Evolutionary conservation across 306 rosid genomes (phyloP).

Genomic region (Lupinus albus): DNA sequence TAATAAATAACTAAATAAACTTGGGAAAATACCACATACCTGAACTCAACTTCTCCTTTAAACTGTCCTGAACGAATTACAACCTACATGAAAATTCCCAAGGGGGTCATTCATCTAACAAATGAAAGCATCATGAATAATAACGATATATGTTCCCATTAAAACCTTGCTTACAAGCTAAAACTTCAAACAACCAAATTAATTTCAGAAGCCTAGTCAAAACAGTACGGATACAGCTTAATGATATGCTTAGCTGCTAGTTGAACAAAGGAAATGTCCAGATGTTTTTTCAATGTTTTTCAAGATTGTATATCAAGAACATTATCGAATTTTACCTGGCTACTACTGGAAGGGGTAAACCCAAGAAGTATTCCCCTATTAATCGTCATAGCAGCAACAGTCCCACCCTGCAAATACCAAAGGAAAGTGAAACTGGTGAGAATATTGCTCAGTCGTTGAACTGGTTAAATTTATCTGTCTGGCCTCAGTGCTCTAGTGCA

Average conservation of each 20-base stretch:
- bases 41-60: slow-evolving; percentile 83
- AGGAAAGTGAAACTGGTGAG: slow-evolving; percentile 11
- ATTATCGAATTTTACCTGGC: slow-evolving; percentile 50
- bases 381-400: slow-evolving; percentile 84
- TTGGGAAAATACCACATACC: slow-evolving; percentile 50
- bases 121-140: slow-evolving; percentile 18
- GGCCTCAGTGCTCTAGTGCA: neutral
- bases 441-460: neutral
- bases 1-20: neutral
- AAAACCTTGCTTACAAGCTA: slow-evolving; percentile 2
- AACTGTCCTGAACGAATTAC: slow-evolving; percentile 79
- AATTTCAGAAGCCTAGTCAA: slow-evolving; percentile 1
- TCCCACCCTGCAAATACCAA: slow-evolving; percentile 71
- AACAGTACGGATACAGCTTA: slow-evolving; percentile 1
- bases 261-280: slow-evolving; percentile 29
- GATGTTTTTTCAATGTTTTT: slow-evolving; percentile 13
- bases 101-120: slow-evolving; percentile 32
- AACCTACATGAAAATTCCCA: slow-evolving; percentile 56
- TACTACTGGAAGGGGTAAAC: slow-evolving; percentile 73
- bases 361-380: slow-evolving; percentile 86
- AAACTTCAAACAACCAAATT: neutral
- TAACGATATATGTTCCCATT: neutral
- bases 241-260: slow-evolving; percentile 22
- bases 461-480: slow-evolving; percentile 15
- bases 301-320: slow-evolving; percentile 20